These are phyloP conservation scores for Punica granatum DNA, from an alignment of 345 rosid genomes.

Conservation along the genomic window DNA sequence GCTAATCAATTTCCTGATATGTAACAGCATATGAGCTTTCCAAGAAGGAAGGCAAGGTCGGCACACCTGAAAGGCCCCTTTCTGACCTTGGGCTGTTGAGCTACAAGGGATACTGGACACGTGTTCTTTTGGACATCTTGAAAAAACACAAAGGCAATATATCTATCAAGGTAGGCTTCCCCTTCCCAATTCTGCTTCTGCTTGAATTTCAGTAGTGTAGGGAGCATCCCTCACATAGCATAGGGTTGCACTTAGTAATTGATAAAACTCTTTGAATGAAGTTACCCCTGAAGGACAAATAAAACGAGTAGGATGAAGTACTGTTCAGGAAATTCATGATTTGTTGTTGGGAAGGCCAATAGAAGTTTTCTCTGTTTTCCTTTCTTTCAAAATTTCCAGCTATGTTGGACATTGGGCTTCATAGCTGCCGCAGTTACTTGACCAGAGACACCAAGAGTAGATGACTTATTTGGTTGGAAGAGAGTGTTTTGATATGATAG, in stretches of 20 bases:
- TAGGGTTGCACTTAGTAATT: neutral
- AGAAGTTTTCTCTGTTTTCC: neutral
- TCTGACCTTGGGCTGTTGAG: conserved; percentile 94
- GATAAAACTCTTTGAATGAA: neutral
- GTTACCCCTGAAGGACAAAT: neutral
- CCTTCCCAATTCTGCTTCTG: neutral
- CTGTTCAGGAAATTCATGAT: neutral
- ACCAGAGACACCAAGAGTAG: no score
- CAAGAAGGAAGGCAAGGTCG: conserved; percentile 97
- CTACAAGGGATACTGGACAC: conserved; percentile 98
- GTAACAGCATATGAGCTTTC: conserved; percentile 94
- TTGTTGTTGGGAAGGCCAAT: neutral
- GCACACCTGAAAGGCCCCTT: conserved; percentile 98
- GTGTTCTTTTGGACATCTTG: conserved; percentile 90
- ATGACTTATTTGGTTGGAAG: no score
- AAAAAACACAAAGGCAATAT: conserved; percentile 98
- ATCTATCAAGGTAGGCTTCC: conserved; percentile 70
- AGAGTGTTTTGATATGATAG: neutral
- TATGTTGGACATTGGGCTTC: neutral
- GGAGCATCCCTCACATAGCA: neutral
- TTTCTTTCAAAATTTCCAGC: neutral
- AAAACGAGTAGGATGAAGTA: neutral
- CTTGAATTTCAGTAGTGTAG: neutral
- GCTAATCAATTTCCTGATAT: conserved; percentile 4
- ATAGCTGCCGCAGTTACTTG: neutral